Base-by-base conservation (phyloP, 495 filamentous ascomycete genomes). In the Penicillium simplicissimum region DNA sequence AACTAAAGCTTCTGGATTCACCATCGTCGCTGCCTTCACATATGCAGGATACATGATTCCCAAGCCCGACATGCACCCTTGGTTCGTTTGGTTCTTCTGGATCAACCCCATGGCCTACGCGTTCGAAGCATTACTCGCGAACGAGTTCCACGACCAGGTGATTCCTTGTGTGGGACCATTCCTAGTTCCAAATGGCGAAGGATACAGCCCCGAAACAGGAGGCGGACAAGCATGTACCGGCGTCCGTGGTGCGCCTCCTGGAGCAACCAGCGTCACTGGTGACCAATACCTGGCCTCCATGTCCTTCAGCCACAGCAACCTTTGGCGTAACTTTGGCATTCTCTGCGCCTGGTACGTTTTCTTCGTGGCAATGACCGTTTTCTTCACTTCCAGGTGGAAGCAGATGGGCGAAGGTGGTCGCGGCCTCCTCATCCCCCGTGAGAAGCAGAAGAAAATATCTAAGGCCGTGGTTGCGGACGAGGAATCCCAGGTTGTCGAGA, bases 61-160 rank as follows among this genome's bases (percentile, higher is more conserved):
- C 7, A 84, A 84, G 7, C 75, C 74, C 0, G 73, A 84, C 36
- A 88, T 93, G 84, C 81, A 85, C 58, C 79, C 84, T 0, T 95
- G 91, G 91, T 87, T 92, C 62, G 78, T 78, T 11, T 92, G 89
- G 90, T 69, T 93, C 4, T 81, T 79, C 42, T 87, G 81, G 68
- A 78, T 92, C 60, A 85, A 92, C 63, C 91, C 91, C 0, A 66
- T 92, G 15, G 73, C 82, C 0, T 95, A 91, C 63, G 82, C 82
- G 0, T 91, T 90, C 59, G 88, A 91, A 60, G 84, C 79, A 6
- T 77, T 88, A 14, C 62, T 89, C 10, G 73, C 82, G 1, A 89
- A 84, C 62, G 89, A 93, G 65, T 87, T 91, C 59, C 72, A 84
- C 66, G 74, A 66, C 49, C 72, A 76, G 13, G 58, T 73, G 15